Percentiles rank a stretch among this genome's conserved stretches.
Evolutionary conservation across 306 rosid species (phyloP).

Genomic region (Trifolium dubium): DNA sequence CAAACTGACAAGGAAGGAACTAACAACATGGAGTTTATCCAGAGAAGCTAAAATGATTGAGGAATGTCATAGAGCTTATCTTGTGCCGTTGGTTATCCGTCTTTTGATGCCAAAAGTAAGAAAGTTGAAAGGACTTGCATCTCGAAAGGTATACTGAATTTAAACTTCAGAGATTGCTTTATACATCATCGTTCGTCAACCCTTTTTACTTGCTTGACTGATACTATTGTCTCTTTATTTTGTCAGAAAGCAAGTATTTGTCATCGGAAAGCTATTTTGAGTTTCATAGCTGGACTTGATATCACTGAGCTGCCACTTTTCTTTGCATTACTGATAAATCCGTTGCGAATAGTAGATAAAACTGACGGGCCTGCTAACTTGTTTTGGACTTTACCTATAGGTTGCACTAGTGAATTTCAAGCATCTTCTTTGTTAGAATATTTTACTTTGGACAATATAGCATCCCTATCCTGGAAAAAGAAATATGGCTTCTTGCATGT

Average conservation of each 20-base stretch:
- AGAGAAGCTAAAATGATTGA: conserved; percentile 67
- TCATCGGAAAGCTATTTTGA: conserved; percentile 84
- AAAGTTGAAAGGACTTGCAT: conserved; percentile 79
- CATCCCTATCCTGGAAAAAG: conserved; percentile 76
- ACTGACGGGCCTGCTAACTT: conserved; percentile 61
- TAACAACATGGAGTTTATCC: conserved; percentile 87
- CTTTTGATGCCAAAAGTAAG: conserved; percentile 88
- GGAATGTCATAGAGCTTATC: conserved; percentile 66
- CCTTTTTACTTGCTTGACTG: conserved; percentile 21
- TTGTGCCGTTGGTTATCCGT: conserved; percentile 78
- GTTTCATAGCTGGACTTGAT: conserved; percentile 81
- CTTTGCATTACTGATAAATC: conserved; percentile 77
- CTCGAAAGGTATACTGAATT: conserved; percentile 68
- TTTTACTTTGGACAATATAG: conserved; percentile 66
- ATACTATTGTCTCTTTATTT: conserved; percentile 28
- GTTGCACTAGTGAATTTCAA: conserved; percentile 56
- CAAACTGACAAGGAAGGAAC: conserved; percentile 74
- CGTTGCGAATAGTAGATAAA: conserved; percentile 67
- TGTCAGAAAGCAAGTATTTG: conserved; percentile 76
- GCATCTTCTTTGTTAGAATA: conserved; percentile 59
- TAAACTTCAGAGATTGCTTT: conserved; percentile 18
- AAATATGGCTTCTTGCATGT: conserved; percentile 87
- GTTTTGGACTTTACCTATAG: conserved; percentile 61
- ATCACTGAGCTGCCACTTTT: conserved; percentile 82
- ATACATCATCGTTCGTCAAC: conserved; percentile 1